Conservation (phyloP, 805 yeast species). For the Hyphopichia homilentoma region DNA sequence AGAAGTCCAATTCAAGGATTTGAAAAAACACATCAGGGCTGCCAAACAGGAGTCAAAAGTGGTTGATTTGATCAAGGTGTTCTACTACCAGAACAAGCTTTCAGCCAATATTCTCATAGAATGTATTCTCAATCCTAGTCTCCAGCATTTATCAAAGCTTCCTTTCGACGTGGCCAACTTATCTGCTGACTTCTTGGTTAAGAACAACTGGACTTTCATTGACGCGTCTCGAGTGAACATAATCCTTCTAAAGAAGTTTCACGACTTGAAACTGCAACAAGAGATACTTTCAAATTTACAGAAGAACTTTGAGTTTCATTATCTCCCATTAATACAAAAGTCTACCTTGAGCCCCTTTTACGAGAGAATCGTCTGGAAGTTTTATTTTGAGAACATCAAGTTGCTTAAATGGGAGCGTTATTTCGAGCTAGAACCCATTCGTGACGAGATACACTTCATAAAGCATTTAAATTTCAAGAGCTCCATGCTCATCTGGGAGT, state of each 20-base stretch:
- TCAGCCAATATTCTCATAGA: conserved; percentile 21
- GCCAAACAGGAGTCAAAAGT: conserved; percentile 15
- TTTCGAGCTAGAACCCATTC: conserved; percentile 7
- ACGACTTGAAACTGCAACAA: conserved; percentile 30
- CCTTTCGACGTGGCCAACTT: conserved; percentile 13
- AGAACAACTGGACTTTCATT: conserved; percentile 12
- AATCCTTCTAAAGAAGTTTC: conserved; percentile 33
- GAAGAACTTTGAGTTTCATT: conserved; percentile 19
- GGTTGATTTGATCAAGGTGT: conserved; percentile 17
- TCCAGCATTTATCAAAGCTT: conserved; percentile 14
- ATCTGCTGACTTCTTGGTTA: conserved; percentile 6
- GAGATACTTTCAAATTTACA: conserved; percentile 26
- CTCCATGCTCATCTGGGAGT: conserved; percentile 38
- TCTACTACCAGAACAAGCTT: conserved; percentile 24
- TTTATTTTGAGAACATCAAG: conserved; percentile 24
- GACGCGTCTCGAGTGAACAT: conserved; percentile 25
- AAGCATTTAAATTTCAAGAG: conserved; percentile 17
- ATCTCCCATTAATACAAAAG: conserved; percentile 19
- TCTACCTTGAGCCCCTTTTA: conserved; percentile 28
- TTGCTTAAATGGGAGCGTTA: conserved; percentile 1
- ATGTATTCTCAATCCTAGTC: conserved; percentile 22
- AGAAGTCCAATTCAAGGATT: conserved; percentile 13
- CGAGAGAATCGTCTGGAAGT: conserved; percentile 41
- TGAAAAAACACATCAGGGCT: conserved; percentile 15
- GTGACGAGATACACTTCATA: conserved; percentile 21